These are phyloP conservation scores for Aplosporella prunicola DNA, from an alignment of 2,329 filamentous ascomycete species.

Conservation along the genomic window DNA sequence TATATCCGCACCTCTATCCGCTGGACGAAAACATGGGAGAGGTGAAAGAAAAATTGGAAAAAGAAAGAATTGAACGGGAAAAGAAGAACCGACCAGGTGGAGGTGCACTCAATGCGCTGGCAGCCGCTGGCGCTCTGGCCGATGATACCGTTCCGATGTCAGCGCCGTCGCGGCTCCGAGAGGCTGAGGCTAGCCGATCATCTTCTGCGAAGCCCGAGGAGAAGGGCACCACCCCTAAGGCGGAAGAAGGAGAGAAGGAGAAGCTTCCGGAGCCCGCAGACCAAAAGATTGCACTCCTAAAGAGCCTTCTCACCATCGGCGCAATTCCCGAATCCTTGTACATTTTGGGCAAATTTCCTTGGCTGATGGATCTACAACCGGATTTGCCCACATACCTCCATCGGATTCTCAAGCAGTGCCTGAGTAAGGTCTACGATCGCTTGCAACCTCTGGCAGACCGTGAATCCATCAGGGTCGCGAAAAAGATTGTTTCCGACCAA, in stretches of 20 bases:
- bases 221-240: conserved; percentile 33
- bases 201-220: conserved; percentile 32
- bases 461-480: conserved; percentile 33
- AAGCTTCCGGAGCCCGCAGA: conserved; percentile 62
- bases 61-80: conserved; percentile 72
- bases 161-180: conserved; percentile 34
- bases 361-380: conserved; percentile 77
- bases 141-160: conserved; percentile 60
- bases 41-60: conserved; percentile 58
- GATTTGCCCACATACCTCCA: conserved; percentile 75
- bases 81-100: conserved; percentile 60
- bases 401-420: conserved; percentile 71
- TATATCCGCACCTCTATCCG: conserved; percentile 88
- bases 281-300: conserved; percentile 78
- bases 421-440: conserved; percentile 62
- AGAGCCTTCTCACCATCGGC: conserved; percentile 79
- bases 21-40: conserved; percentile 72
- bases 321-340: conserved; percentile 89
- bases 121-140: conserved; percentile 74
- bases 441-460: conserved; percentile 35
- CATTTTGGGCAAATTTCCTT: conserved; percentile 83
- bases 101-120: conserved; percentile 67
- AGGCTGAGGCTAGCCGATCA: conserved; percentile 42
- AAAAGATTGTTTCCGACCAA: conserved; percentile 52
- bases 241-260: conserved; percentile 39